Evolutionary conservation across 2,329 filamentous ascomycete species (phyloP).

Genomic region (Remersonia thermophila): DNA sequence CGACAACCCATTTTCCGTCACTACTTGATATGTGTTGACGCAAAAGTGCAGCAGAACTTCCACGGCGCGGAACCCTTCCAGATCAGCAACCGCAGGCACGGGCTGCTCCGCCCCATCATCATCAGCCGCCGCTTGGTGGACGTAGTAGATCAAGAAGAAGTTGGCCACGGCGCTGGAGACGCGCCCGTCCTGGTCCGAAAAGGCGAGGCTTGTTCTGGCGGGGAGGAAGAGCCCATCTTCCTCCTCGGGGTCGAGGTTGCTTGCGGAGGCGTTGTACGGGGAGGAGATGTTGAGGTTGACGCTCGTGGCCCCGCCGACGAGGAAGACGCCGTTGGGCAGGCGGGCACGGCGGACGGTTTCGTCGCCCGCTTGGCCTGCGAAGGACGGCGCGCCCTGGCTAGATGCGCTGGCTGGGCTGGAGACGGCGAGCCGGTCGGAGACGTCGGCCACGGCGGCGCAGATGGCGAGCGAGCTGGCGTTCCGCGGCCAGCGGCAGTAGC

Average conservation of each 20-base stretch:
- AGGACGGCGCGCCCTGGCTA: neutral
- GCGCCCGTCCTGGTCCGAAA: conserved; percentile 10
- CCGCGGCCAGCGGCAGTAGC: conserved; percentile 14
- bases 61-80: conserved; percentile 19
- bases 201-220: conserved; percentile 14
- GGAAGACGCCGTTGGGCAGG: conserved; percentile 15
- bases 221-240: conserved; percentile 10
- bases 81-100: no score
- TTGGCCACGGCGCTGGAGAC: conserved; percentile 17
- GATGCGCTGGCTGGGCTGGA: conserved; percentile 4
- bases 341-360: conserved; percentile 8
- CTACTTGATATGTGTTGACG: conserved; percentile 17
- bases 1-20: conserved; percentile 6
- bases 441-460: conserved; percentile 16
- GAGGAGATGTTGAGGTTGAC: conserved; percentile 17
- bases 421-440: conserved; percentile 14
- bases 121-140: neutral
- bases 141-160: conserved; percentile 17
- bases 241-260: no score
- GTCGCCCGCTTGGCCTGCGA: neutral
- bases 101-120: no score
- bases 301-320: conserved; percentile 11
- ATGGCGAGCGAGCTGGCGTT: conserved; percentile 18
- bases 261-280: neutral
- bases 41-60: conserved; percentile 22